Conservation (phyloP, 2,329 filamentous ascomycete species). For the Aspergillus latus region DNA sequence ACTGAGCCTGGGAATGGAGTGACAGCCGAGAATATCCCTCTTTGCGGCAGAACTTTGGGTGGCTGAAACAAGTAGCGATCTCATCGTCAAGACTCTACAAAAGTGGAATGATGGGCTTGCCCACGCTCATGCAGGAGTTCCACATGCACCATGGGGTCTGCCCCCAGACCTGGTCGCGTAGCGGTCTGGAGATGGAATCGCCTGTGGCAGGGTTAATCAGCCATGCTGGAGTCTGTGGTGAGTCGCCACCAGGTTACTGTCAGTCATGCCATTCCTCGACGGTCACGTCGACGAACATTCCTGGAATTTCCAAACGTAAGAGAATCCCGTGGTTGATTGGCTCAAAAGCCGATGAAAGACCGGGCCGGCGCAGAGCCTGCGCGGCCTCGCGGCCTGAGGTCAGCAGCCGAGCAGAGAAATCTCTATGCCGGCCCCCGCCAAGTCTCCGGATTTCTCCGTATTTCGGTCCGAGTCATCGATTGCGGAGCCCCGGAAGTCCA, state of each 20-base stretch:
- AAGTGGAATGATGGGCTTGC: neutral
- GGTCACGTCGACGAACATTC: neutral
- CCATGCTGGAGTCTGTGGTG: no score
- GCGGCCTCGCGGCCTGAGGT: no score
- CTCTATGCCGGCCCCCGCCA: neutral
- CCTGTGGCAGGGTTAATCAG: neutral
- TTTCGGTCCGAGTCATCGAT: neutral
- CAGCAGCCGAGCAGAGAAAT: neutral
- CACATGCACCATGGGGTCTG: no score
- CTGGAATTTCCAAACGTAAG: neutral
- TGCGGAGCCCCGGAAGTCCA: constrained; percentile 1
- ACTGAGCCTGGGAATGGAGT: neutral
- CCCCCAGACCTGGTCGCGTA: neutral
- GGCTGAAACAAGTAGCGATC: neutral
- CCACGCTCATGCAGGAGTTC: neutral
- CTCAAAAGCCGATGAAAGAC: neutral
- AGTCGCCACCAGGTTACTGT: no score
- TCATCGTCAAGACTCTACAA: neutral
- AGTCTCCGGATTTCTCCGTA: constrained; percentile 7
- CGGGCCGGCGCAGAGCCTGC: neutral
- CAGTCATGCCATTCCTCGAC: neutral
- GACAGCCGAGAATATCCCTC: neutral
- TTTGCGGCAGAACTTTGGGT: neutral
- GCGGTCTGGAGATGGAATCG: neutral
- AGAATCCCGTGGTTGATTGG: neutral